phyloP scores from a whole-genome alignment of 2,329 filamentous ascomycete species.

The Sarocladiaceae sp. region DNA sequence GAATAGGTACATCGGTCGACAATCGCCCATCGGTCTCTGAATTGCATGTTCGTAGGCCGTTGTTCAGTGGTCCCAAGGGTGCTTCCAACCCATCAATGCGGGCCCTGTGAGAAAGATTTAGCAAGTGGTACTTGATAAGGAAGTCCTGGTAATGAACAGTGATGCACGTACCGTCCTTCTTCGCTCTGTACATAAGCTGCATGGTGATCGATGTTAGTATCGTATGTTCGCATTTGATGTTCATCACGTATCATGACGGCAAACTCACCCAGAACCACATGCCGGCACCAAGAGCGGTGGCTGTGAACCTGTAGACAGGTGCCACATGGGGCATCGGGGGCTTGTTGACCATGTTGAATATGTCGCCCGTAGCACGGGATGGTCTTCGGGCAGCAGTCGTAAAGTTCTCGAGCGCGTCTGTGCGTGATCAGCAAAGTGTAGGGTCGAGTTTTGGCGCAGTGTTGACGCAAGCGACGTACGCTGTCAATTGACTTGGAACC shows the following conservation, averaged over 20 bases:
- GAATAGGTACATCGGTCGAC: too few species aligned
- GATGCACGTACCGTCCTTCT: conserved; percentile 69
- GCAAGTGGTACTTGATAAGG: background rate
- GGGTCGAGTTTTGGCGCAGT: too few species aligned
- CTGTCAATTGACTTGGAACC: background rate
- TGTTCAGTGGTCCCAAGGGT: conserved; percentile 93
- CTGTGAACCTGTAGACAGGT: conserved; percentile 72
- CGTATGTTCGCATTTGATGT: too few species aligned
- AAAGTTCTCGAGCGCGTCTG: background rate
- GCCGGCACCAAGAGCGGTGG: conserved; percentile 81
- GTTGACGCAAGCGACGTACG: background rate
- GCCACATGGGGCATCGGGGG: conserved; percentile 43
- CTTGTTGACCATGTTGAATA: conserved; percentile 12
- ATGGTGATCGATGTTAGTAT: conserved; percentile 2
- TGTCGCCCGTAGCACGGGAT: too few species aligned
- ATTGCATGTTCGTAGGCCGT: conserved; percentile 26
- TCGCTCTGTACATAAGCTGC: conserved; percentile 91
- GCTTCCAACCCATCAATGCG: conserved; percentile 84
- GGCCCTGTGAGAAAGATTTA: conserved; percentile 40
- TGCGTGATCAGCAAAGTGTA: background rate
- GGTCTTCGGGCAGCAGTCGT: too few species aligned
- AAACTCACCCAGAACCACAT: conserved; percentile 99
- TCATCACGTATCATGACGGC: too few species aligned
- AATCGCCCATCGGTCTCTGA: conserved; percentile 3
- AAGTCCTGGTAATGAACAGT: background rate